Base-by-base conservation (phyloP, 495 filamentous ascomycete species). In the Xylaria intraflava region DNA sequence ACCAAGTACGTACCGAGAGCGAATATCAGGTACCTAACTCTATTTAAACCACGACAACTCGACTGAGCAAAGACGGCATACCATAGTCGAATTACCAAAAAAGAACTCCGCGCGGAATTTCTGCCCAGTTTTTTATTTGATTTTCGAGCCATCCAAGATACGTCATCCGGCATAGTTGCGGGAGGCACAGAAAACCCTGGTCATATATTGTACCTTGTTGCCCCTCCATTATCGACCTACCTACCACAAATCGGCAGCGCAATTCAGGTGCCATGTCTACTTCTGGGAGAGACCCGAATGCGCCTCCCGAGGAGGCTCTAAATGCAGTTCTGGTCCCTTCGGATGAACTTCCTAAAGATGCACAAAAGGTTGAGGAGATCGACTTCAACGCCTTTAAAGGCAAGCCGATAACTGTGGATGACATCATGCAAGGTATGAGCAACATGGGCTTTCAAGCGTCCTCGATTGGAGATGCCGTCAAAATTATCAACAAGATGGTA, bases 401-500 rank as follows among this genome's bases (percentile, higher is more conserved):
- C 33, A 79, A 81, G 14, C 78, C 82, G 59, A 87, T 96, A 57
- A 95, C 89, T 2, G 89, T 88, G 29, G 83, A 86, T 14, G 89
- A 96, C 62, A 72, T 99, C 58, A 76, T 92, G 12, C 76, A 81
- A n/a, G 83, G 84, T 46, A 90, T 96, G 85, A 78, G 79, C 54
- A 73, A 79, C 56, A 95, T 89, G 79, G 93, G 94, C 9, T 97
- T 97, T 67, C 93, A 98, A 72, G 91, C 89, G 14, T 88, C 81
- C 41, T 85, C 87, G 5, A 81, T 96, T 41, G 83, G 85, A 16
- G 85, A 95, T 58, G 93, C 92, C 3, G 81, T 88, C 43, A 74
- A 82, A 31, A 93, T 96, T 54, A 85, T 99, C 62, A 89, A 99
- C 59, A 82, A 86, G n/a, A 97, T 99, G 93, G 89, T 94, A 70